phyloP scores from a whole-genome alignment of 2,329 filamentous ascomycete species.

The Juglanconis juglandina region DNA sequence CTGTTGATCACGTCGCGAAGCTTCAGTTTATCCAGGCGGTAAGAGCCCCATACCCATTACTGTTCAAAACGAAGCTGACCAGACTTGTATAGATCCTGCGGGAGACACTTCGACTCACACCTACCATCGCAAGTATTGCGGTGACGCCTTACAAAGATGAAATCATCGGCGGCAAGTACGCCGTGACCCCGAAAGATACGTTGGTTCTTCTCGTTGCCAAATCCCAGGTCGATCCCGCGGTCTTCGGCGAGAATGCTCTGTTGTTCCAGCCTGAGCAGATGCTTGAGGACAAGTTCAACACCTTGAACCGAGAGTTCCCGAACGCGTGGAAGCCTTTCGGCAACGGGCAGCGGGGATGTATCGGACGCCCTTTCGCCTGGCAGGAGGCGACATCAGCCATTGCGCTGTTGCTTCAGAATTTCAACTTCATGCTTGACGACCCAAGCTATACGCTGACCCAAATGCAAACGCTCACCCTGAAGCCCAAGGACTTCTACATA shows the following conservation, averaged over 20 bases:
- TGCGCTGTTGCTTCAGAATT: conserved; percentile 66
- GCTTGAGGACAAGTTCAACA: conserved; percentile 64
- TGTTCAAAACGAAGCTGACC: neutral
- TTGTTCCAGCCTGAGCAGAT: conserved; percentile 70
- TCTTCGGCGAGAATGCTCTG: conserved; percentile 63
- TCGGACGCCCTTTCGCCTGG: conserved; percentile 71
- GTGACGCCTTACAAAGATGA: conserved; percentile 50
- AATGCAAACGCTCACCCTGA: conserved; percentile 57
- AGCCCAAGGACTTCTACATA: conserved; percentile 63
- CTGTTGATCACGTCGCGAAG: conserved; percentile 58
- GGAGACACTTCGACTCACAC: conserved; percentile 61
- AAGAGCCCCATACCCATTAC: neutral
- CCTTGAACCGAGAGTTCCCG: conserved; percentile 56
- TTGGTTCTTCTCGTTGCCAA: conserved; percentile 49
- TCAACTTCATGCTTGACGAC: conserved; percentile 63
- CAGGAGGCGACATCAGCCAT: conserved; percentile 65
- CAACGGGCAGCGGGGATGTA: conserved; percentile 58
- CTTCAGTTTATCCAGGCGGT: conserved; percentile 64
- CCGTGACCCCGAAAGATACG: conserved; percentile 48
- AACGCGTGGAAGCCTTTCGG: conserved; percentile 71
- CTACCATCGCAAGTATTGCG: conserved; percentile 57
- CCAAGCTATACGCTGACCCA: conserved; percentile 55
- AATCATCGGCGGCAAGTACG: conserved; percentile 60
- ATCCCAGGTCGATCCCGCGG: conserved; percentile 58
- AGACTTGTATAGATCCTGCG: conserved; percentile 44